Evolutionary conservation across 2,329 filamentous ascomycete genomes (phyloP), one percentile per base, ranked within the genome.

Genomic region (Atkinsonella hypoxylon): DNA sequence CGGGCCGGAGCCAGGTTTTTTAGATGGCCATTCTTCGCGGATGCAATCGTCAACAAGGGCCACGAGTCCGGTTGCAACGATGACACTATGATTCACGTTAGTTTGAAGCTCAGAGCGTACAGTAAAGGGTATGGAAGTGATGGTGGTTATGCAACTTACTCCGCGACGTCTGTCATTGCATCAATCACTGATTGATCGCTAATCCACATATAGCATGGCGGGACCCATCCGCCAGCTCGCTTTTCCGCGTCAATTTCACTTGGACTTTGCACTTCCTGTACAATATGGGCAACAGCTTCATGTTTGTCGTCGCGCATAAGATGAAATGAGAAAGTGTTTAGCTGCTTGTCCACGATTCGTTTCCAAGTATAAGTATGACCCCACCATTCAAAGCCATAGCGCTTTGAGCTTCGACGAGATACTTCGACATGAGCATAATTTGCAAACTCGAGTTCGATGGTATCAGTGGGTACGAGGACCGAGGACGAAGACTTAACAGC

Each of bases 351-450:
- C 61, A 85, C 81, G 46, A 84, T 77, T 38, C 89, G 81, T 65
- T 82, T 87, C 93, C 93, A 97, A 48, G 79, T 73, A 67, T 97
- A 97, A 50, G 74, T 77, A 58, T 84, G 78, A 26, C 88, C 89
- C 93, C 93, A 97, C 75, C 95, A 95, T 62, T 91, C 85, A 61
- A 95, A 96, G 50, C 89, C 87, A 65, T 96, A 97, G 54, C 81
- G 79, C 68, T 89, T 91, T 55, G 75, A 75, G 43, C 76, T 72
- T 57, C 80, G 82, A 47, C 87, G 81, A 57, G 79, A 82, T 47
- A 98, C 71, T 56, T 95, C 87, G 40, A 97, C 82, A 59, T 93
- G 89, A 2, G 91, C 91, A 64, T 98, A 98, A 70, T 97, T 98
- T 57, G 89, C 94, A 65, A 96, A 98, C 64, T 97, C 91, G 34